Conservation (phyloP, 306 rosid species). For the Adenanthera pavonina region DNA sequence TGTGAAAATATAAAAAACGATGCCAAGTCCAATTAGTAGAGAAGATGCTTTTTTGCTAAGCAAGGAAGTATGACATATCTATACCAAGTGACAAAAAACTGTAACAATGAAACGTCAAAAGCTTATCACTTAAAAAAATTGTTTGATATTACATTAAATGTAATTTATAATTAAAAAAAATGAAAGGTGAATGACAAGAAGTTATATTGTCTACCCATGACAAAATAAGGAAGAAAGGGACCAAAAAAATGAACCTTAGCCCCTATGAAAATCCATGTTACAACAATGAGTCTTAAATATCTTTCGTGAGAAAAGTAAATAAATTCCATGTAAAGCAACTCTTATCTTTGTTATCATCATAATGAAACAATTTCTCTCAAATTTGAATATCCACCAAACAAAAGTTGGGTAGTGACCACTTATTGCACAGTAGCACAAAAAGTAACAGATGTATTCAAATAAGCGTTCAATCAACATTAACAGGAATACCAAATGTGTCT, state of each 20-base stretch:
- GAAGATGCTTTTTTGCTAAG: constrained; percentile 26
- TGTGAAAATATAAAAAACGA: constrained; percentile 26
- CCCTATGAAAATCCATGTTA: constrained; percentile 3
- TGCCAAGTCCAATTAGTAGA: constrained; percentile 22
- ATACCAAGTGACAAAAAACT: constrained; percentile 12
- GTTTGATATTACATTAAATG: constrained; percentile 11
- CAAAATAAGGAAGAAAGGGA: background rate
- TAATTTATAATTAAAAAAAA: constrained; percentile 8
- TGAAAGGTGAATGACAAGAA: constrained; percentile 30
- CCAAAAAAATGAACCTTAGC: background rate
- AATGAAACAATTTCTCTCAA: background rate
- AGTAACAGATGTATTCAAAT: background rate
- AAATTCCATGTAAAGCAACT: background rate
- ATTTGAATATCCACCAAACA: background rate
- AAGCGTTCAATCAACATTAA: background rate
- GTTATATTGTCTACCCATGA: constrained; percentile 6
- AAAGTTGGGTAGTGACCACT: background rate
- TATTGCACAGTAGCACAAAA: background rate
- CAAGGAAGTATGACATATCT: constrained; percentile 20
- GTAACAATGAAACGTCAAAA: constrained; percentile 5
- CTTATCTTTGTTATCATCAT: background rate
- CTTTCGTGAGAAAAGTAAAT: background rate
- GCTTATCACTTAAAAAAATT: constrained; percentile 8
- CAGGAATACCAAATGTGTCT: background rate
- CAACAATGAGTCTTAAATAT: constrained; percentile 17